Conservation (phyloP, 257 asterid genomes). For the Solanum tarapatanum region DNA sequence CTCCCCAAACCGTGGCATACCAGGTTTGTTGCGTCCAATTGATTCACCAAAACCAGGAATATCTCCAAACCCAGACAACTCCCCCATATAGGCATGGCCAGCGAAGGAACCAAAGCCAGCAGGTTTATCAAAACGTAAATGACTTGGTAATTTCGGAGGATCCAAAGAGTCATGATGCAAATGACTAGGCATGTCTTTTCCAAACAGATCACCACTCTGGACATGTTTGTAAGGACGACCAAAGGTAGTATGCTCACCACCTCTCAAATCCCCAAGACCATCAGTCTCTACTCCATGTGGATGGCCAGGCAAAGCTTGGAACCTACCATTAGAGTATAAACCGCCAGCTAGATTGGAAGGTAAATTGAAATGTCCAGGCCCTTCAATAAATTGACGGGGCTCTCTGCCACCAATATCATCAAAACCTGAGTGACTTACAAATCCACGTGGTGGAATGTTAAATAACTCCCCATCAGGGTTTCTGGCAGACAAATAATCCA, state of each 20-base stretch:
- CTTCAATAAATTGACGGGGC: conserved; percentile 46
- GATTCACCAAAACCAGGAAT: conserved; percentile 36
- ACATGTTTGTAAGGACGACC: conserved; percentile 30
- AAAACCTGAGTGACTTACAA: conserved; percentile 31
- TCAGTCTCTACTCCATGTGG: conserved; percentile 39
- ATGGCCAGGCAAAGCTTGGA: conserved; percentile 41
- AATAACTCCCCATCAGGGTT: conserved; percentile 38
- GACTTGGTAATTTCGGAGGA: conserved; percentile 34
- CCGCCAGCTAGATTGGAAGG: conserved; percentile 43
- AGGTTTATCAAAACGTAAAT: conserved; percentile 30
- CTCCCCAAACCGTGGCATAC: conserved; percentile 44
- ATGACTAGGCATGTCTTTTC: conserved; percentile 39
- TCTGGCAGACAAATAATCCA: conserved; percentile 27
- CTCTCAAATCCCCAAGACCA: conserved; percentile 36
- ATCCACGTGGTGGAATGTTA: conserved; percentile 44
- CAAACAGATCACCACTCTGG: conserved; percentile 31
- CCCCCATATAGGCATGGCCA: conserved; percentile 34
- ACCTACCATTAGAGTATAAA: conserved; percentile 43
- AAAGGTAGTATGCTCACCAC: conserved; percentile 43
- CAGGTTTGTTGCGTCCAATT: conserved; percentile 27
- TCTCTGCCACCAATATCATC: conserved; percentile 48
- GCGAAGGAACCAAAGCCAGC: conserved; percentile 44
- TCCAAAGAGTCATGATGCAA: conserved; percentile 34
- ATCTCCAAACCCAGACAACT: conserved; percentile 30
- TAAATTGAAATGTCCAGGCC: conserved; percentile 35